Conservation (phyloP, 2,329 filamentous ascomycete species). For the Malbranchea cinnamomea region DNA sequence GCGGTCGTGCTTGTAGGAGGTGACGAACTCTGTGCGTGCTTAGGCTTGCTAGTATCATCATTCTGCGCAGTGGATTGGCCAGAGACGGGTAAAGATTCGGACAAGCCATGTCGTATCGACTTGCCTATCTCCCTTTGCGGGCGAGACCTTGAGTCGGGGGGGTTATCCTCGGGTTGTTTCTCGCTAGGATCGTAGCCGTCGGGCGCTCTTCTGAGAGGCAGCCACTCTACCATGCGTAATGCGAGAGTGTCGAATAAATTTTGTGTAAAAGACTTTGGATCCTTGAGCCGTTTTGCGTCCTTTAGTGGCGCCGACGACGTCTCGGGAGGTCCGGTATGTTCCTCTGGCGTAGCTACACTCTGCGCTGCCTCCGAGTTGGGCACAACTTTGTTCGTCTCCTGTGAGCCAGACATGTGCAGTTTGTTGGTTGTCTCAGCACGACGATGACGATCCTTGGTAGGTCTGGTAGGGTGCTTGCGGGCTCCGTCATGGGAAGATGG, state of each 20-base stretch:
- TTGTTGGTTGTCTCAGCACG: no score
- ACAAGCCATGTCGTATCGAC: no score
- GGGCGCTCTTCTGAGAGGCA: constrained; percentile 19
- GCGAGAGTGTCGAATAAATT: constrained; percentile 37
- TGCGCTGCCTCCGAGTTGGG: neutral
- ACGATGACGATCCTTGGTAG: neutral
- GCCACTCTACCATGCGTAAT: constrained; percentile 32
- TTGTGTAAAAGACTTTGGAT: constrained; percentile 48
- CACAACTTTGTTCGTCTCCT: no score
- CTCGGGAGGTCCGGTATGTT: no score
- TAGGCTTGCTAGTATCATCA: neutral
- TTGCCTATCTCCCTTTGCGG: neutral
- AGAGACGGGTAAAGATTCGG: no score
- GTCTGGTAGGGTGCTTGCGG: constrained; percentile 1
- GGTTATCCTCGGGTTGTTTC: no score
- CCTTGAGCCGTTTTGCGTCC: constrained; percentile 27
- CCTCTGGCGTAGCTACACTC: neutral
- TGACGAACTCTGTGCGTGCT: constrained; percentile 10
- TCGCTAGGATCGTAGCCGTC: constrained; percentile 1
- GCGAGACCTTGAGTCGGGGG: no score
- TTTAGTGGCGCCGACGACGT: neutral
- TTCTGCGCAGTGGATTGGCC: neutral
- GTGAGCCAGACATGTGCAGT: no score
- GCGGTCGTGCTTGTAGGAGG: constrained; percentile 15
- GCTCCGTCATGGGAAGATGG: no score